Percentiles rank a stretch among this genome's conserved stretches.
Evolutionary conservation across 2,329 filamentous ascomycete species (phyloP).

Genomic region (Diaporthe sp.): DNA sequence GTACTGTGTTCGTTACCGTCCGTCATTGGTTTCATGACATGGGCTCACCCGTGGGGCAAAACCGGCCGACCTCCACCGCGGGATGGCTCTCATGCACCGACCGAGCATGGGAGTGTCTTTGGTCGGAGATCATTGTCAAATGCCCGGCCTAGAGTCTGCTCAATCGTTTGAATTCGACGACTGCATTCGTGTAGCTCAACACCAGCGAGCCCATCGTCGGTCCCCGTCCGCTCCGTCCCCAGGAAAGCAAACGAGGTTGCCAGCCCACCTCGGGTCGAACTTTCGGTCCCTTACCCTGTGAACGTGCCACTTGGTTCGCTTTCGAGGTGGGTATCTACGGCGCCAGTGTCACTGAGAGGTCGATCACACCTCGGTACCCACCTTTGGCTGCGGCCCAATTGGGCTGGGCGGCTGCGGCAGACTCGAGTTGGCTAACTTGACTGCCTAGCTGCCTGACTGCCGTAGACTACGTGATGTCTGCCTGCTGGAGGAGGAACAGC

Average conservation of each 20-base stretch:
- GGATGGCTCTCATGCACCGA: background rate
- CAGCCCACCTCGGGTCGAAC: slow-evolving; percentile 3
- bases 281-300: background rate
- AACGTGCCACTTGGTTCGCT: slow-evolving; percentile 4
- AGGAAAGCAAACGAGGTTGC: background rate
- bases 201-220: background rate
- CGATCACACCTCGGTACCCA: slow-evolving; percentile 10
- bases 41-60: background rate
- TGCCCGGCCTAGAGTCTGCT: background rate
- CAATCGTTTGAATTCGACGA: background rate
- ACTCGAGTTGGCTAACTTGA: too few relatives aligned
- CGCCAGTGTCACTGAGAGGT: slow-evolving; percentile 5
- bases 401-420: background rate
- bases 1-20: too few relatives aligned
- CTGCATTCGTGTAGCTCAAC: background rate
- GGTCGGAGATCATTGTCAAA: too few relatives aligned
- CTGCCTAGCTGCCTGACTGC: background rate
- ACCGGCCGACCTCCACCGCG: background rate
- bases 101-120: too few relatives aligned
- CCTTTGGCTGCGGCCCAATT: slow-evolving; percentile 7
- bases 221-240: background rate
- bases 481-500: background rate
- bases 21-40: background rate
- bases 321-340: slow-evolving; percentile 9
- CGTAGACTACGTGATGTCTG: background rate